Base-by-base conservation (phyloP, 192 early-diverging fungal species). In the Rhizoclosmatium sp. region DNA sequence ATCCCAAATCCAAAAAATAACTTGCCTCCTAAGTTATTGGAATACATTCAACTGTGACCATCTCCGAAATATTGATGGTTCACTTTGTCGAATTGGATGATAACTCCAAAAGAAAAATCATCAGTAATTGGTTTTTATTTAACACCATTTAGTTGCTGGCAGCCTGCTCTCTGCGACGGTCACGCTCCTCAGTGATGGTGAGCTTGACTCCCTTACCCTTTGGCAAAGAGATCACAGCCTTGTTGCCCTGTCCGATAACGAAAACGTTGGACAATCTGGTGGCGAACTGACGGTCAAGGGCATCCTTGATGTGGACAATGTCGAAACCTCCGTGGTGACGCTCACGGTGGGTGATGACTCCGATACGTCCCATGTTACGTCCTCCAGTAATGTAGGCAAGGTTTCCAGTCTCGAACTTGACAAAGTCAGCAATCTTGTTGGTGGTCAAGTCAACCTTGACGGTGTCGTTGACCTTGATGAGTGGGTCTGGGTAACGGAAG, bases 381-480 rank as follows among this genome's bases (percentile, higher is more conserved):
- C 98, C 98, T 80, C 98, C 98, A 74, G 98, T 99, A 80, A 95
- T 91, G 94, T 95, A 97, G 78, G 90, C 94, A 45, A 98, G 81
- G 92, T 99, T 98, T 78, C 98, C 98, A 56, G 91, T 86, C 83
- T 99, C 98, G 84, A 99, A 99, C 92, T 97, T 98, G 92, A 98
- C 85, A 84, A 92, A 94, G 78, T 95, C 96, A 65, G 86, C 86
- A 79, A 97, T 92, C 94, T 99, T 99, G 87, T 90, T 91, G 69
- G 89, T 91, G 87, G 95, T 97, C 56, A 99, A 78, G 85, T 99
- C 97, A 81, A 97, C 89, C 92, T 95, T 96, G 90, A 99, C 89
- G 67, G 96, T 96, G 91, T 99, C 98, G 93, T 98, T 98, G 84
- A 95, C 96, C 94, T 98, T 98, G 91, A 99, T 92, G 86, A 93